Evolutionary conservation across 1,139 yeast species (phyloP), one percentile per base, ranked within the genome.

Genomic region (Schizosaccharomyces versatilis): DNA sequence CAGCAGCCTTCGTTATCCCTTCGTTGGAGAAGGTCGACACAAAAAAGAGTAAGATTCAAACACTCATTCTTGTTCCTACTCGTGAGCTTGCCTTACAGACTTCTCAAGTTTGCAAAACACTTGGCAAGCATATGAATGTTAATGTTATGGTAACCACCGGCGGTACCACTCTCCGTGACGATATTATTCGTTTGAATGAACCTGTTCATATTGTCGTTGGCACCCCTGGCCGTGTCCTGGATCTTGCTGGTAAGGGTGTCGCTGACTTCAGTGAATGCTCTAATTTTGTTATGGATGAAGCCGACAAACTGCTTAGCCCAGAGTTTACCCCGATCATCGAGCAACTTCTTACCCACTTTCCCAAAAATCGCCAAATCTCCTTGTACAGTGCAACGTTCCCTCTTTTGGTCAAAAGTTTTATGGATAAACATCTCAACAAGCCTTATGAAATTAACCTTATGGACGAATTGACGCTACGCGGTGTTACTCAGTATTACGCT

Each of bases 71-170:
- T 65, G 93, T 85, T 38, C 96, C 96, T 59, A 86, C 96, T 12
- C 81, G 96, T 74, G 96, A 86, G 68, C 77, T 86, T 64, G 96
- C 96, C n/a, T 75, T 86, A 63, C 96, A 86, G 69, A 93, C 97
- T 9, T 84, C 96, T 19, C 97, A 90, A 68, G 98, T 90, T 48
- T 95, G 93, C 58, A 81, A 93, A 70, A 88, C 97, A n/a, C 75
- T 90, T 61, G 96, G 97, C 59, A 88, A 86, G 68, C 97, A 90
- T 69, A 73, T 90, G 68, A 59, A 58, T 53, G 73, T 85, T 61
- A 84, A 88, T 67, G 86, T 94, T 67, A 90, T 93, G 97, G 97
- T 90, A 58, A 84, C 97, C 68, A 90, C 98, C 15, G 99, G 99
- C 69, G 99, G 99, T 66, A 93, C 98, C 53, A 79, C 84, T 57